Percentiles rank a stretch among this genome's conserved stretches.
Conservation (phyloP, 2,329 filamentous ascomycete species). For the Neofusicoccum sp. region DNA sequence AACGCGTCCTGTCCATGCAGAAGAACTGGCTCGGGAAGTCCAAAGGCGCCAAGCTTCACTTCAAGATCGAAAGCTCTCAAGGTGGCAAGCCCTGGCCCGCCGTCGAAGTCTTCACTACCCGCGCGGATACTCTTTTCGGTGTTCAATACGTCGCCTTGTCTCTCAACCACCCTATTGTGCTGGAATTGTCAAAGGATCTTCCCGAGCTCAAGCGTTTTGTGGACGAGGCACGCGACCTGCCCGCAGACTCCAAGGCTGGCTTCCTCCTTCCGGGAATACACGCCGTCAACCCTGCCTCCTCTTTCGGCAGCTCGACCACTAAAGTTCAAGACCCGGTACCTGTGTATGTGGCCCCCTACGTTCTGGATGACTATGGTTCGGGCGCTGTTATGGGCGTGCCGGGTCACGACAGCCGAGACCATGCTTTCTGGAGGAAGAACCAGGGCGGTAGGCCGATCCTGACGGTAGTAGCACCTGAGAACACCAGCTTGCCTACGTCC, state of each 20-base stretch:
- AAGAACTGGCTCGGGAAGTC: constrained; percentile 86
- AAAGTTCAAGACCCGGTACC: constrained; percentile 62
- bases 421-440: constrained; percentile 77
- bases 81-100: constrained; percentile 42
- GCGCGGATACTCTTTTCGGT: constrained; percentile 82
- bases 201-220: constrained; percentile 66
- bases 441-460: constrained; percentile 57
- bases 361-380: constrained; percentile 79
- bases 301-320: constrained; percentile 52
- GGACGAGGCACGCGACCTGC: constrained; percentile 54
- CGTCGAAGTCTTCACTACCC: constrained; percentile 77
- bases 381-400: constrained; percentile 92
- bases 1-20: constrained; percentile 79
- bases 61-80: constrained; percentile 53
- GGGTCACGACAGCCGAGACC: constrained; percentile 75
- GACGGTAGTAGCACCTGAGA: constrained; percentile 28
- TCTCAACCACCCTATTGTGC: constrained; percentile 67
- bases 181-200: constrained; percentile 58
- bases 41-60: constrained; percentile 68
- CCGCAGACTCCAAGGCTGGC: constrained; percentile 59
- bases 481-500: constrained; percentile 26
- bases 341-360: constrained; percentile 80
- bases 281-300: constrained; percentile 44
- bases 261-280: constrained; percentile 58
- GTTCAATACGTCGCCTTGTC: constrained; percentile 83